A percentile compares a stretch with the other conserved stretches of the same genome.
Conservation (phyloP, 257 asterid species). For the Solanum sejunctum region DNA sequence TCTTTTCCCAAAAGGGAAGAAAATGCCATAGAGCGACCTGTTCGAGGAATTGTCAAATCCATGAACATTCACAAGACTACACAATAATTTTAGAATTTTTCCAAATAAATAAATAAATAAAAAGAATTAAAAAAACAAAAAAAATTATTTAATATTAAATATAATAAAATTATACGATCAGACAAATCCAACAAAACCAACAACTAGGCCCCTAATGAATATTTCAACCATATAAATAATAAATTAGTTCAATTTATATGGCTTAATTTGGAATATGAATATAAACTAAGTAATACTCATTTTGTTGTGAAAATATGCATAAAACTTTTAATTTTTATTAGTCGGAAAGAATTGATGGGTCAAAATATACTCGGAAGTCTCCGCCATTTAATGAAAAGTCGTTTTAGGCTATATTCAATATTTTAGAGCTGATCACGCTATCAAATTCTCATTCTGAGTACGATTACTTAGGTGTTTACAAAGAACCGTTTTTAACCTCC, state of each 20-base stretch:
- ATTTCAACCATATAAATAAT: not conserved
- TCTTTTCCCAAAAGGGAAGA: not conserved
- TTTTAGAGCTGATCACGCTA: no score
- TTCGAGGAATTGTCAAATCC: constrained; percentile 6
- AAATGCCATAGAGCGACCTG: not conserved
- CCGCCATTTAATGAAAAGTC: no score
- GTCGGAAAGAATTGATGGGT: no score
- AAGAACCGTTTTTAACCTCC: no score
- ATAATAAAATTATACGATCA: not conserved
- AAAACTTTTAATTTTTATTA: not conserved
- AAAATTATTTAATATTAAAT: not conserved
- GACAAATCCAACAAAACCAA: not conserved
- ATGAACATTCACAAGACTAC: not conserved
- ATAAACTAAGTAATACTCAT: not conserved
- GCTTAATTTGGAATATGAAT: not conserved
- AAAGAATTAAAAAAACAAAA: not conserved
- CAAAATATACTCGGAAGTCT: no score
- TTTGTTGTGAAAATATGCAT: not conserved
- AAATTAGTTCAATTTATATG: not conserved
- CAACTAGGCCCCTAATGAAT: not conserved
- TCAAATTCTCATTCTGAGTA: no score
- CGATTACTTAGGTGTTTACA: no score
- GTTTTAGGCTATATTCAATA: no score
- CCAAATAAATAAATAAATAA: not conserved
- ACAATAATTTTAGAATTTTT: not conserved